These are phyloP conservation scores for Phaffia tasmanica DNA, from an alignment of 768 basidiomycete species.

Conservation along the genomic window DNA sequence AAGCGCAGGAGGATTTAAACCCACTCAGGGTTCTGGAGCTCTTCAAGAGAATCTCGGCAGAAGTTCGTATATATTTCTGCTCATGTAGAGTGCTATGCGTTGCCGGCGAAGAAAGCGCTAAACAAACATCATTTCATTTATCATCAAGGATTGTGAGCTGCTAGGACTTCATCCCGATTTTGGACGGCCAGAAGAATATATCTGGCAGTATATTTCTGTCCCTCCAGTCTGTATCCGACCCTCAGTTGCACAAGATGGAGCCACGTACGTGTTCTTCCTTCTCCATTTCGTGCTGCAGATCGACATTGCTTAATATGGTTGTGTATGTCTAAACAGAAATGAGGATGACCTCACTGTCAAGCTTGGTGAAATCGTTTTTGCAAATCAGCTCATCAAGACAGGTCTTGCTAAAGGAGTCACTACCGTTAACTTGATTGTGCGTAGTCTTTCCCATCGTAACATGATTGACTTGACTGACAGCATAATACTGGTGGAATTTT, in stretches of 20 bases:
- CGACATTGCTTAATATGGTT: slow-evolving; percentile 9
- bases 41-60: slow-evolving; percentile 82
- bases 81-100: not conserved
- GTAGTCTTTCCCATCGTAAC: slow-evolving; percentile 20
- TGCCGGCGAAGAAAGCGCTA: too few species aligned
- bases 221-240: slow-evolving; percentile 96
- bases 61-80: slow-evolving; percentile 45
- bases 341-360: slow-evolving; percentile 98
- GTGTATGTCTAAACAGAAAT: slow-evolving; percentile 47
- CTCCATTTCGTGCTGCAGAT: not conserved
- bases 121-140: not conserved
- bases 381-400: slow-evolving; percentile 82
- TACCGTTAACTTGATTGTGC: slow-evolving; percentile 77
- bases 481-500: not conserved
- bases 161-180: slow-evolving; percentile 76
- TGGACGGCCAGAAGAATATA: slow-evolving; percentile 89
- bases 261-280: slow-evolving; percentile 41
- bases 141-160: slow-evolving; percentile 75
- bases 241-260: slow-evolving; percentile 92
- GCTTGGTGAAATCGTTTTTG: slow-evolving; percentile 89
- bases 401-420: slow-evolving; percentile 78
- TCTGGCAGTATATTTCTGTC: slow-evolving; percentile 98
- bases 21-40: slow-evolving; percentile 85
- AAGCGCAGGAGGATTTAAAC: slow-evolving; percentile 87
- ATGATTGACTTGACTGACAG: not conserved